These are phyloP conservation scores for Poteriospumella lacustris DNA, from an alignment of 108 stramenopile genomes.

Conservation along the genomic window DNA sequence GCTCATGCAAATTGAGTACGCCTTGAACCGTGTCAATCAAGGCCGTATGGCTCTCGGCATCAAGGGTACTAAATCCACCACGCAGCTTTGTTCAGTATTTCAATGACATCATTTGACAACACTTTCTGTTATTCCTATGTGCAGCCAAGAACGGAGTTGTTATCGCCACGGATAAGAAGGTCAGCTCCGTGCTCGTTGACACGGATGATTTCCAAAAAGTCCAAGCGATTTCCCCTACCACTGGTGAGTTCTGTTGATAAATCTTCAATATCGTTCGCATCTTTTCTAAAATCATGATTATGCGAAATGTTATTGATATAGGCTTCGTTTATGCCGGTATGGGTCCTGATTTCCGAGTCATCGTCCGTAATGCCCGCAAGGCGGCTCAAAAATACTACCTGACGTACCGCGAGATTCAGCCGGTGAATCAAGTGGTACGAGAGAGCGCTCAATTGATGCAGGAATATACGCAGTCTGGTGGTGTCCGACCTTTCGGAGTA, in stretches of 20 bases:
- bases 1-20: conserved; percentile 97
- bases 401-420: conserved; percentile 77
- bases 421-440: conserved; percentile 84
- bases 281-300: neutral
- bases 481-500: conserved; percentile 95
- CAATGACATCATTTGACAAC: too few species aligned
- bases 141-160: conserved; percentile 94
- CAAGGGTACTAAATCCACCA: conserved; percentile 44
- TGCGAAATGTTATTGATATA: neutral
- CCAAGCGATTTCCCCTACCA: conserved; percentile 71
- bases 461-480: conserved; percentile 83
- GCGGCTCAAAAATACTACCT: conserved; percentile 78
- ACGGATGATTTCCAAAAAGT: conserved; percentile 77
- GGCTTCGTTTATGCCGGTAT: conserved; percentile 97
- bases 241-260: conserved; percentile 1
- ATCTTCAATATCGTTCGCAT: neutral
- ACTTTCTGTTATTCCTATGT: neutral
- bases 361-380: conserved; percentile 89
- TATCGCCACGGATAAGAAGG: conserved; percentile 96
- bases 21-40: conserved; percentile 92
- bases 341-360: conserved; percentile 95
- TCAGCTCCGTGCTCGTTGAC: conserved; percentile 79
- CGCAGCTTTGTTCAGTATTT: neutral
- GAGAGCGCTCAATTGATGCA: conserved; percentile 92
- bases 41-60: conserved; percentile 94